Percentiles rank a stretch among this genome's conserved stretches.
Conservation (phyloP, 148 eudicot genomes). For the Silene conica region DNA sequence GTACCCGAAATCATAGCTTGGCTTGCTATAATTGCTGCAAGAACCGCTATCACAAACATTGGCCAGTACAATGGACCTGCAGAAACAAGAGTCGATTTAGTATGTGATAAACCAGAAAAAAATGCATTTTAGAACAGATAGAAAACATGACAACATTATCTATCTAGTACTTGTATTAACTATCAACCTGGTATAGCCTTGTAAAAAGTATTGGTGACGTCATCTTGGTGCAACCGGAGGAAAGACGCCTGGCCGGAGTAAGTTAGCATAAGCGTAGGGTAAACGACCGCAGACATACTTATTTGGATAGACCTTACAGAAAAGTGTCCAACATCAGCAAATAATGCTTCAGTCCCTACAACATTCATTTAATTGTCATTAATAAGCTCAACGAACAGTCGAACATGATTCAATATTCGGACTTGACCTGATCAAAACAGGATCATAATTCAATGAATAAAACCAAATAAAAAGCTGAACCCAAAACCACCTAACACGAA, state of each 20-base stretch:
- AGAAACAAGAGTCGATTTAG: neutral
- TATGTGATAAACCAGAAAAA: no score
- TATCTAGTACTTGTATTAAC: no score
- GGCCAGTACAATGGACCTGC: conserved; percentile 53
- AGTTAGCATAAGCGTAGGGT: conserved; percentile 35
- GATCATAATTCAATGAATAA: no score
- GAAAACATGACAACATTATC: no score
- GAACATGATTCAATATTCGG: no score
- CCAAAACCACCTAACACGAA: no score
- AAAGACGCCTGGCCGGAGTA: conserved; percentile 38
- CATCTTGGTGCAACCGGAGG: conserved; percentile 27
- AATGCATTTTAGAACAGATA: no score
- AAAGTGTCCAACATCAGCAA: conserved; percentile 47
- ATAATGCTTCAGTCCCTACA: conserved; percentile 45
- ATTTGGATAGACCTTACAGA: conserved; percentile 39
- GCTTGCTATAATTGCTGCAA: conserved; percentile 56
- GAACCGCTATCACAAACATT: conserved; percentile 41
- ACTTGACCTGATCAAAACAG: no score
- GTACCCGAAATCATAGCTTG: conserved; percentile 54
- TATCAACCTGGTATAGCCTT: conserved; percentile 36
- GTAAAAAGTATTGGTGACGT: conserved; percentile 30
- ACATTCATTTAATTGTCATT: neutral
- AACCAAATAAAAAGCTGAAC: no score
- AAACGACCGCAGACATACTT: conserved; percentile 32
- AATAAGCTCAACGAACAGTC: no score